A percentile compares a stretch with the other conserved stretches of the same genome.
phyloP scores from a whole-genome alignment of 2,329 filamentous ascomycete species.

The Pestalotiopsis sp. region DNA sequence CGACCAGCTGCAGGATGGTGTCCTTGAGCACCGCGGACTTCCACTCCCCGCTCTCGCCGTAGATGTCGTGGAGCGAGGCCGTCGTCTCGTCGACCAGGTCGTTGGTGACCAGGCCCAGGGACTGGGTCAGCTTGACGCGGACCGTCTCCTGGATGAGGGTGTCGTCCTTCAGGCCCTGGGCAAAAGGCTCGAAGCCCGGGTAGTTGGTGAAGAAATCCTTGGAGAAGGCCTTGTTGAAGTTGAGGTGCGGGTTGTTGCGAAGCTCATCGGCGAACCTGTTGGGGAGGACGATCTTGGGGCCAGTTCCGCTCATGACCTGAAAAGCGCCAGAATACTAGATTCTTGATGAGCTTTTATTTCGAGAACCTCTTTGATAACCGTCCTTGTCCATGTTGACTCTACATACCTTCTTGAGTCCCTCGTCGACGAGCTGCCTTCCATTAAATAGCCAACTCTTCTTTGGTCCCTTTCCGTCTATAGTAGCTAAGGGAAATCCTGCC shows the following conservation, averaged over 20 bases:
- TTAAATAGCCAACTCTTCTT: constrained; percentile 29
- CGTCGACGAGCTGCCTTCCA: constrained; percentile 22
- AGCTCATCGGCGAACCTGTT: constrained; percentile 35
- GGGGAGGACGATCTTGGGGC: constrained; percentile 33
- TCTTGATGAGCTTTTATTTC: constrained; percentile 14
- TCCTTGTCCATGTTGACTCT: not conserved
- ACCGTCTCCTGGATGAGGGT: constrained; percentile 31
- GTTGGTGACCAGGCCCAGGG: constrained; percentile 32
- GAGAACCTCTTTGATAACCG: not conserved
- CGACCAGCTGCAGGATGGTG: constrained; percentile 43
- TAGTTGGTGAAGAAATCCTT: constrained; percentile 36
- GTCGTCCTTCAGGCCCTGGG: constrained; percentile 23
- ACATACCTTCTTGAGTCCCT: constrained; percentile 27
- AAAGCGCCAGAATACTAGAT: constrained; percentile 30
- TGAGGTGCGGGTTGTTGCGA: constrained; percentile 32
- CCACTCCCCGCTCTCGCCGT: constrained; percentile 39
- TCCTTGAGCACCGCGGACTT: constrained; percentile 34
- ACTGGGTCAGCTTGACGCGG: constrained; percentile 34
- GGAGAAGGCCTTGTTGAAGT: constrained; percentile 34
- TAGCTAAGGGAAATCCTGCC: constrained; percentile 28
- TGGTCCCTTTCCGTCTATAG: constrained; percentile 26
- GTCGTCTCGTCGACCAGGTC: constrained; percentile 37
- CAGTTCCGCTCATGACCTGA: constrained; percentile 33
- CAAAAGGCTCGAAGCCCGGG: constrained; percentile 32
- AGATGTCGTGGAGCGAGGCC: constrained; percentile 31